These are phyloP conservation scores for Phytophthora pinifolia DNA, from an alignment of 352 stramenopile species.

Conservation along the genomic window DNA sequence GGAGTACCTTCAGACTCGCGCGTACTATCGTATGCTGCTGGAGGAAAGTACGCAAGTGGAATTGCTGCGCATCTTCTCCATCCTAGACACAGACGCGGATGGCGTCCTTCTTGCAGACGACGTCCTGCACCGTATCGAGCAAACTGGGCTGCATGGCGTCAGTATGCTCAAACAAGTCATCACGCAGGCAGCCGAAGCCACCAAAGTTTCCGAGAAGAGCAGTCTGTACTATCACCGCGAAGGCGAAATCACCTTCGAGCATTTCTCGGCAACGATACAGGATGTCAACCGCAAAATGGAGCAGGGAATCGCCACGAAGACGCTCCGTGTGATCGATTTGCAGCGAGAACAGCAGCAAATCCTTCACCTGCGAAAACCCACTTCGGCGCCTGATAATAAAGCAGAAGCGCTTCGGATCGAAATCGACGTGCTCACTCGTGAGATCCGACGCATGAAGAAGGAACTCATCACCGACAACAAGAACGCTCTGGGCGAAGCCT, in stretches of 20 bases:
- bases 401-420: slow-evolving; percentile 42
- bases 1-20: slow-evolving; percentile 62
- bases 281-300: slow-evolving; percentile 66
- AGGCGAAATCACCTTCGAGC: slow-evolving; percentile 69
- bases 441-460: slow-evolving; percentile 48
- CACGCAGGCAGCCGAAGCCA: slow-evolving; percentile 44
- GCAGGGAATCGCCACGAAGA: slow-evolving; percentile 60
- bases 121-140: slow-evolving; percentile 51
- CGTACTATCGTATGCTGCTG: slow-evolving; percentile 52
- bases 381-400: slow-evolving; percentile 20
- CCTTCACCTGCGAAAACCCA: slow-evolving; percentile 6
- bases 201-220: slow-evolving; percentile 25
- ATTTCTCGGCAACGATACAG: slow-evolving; percentile 59
- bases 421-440: slow-evolving; percentile 50
- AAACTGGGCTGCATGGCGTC: slow-evolving; percentile 44
- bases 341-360: slow-evolving; percentile 38
- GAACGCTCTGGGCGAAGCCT: slow-evolving; percentile 49
- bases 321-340: slow-evolving; percentile 46
- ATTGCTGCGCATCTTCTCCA: slow-evolving; percentile 58
- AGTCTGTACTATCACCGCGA: slow-evolving; percentile 26
- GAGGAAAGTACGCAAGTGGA: slow-evolving; percentile 59
- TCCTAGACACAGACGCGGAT: slow-evolving; percentile 63
- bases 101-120: slow-evolving; percentile 53
- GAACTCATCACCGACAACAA: slow-evolving; percentile 57
- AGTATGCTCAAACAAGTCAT: slow-evolving; percentile 53